Base-by-base conservation (phyloP, 495 filamentous ascomycete species). In the Aspergillus mulundensis region DNA sequence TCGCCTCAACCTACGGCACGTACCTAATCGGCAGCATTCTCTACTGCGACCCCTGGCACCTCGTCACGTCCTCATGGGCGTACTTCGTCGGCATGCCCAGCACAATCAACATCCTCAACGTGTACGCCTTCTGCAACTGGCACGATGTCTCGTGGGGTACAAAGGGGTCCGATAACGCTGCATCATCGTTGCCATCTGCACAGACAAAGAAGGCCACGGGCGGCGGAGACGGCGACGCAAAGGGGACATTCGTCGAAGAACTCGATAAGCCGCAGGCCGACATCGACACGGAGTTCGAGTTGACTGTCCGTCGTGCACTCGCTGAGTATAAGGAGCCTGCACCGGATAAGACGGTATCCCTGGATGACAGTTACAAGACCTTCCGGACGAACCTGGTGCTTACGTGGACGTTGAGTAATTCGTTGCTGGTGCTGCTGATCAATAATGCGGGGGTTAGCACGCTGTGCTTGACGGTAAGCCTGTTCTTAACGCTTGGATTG, bases 81-180 rank as follows among this genome's bases (percentile, higher is more conserved):
- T 97, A 97, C 73, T 82, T 97, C 60, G 75, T 93, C 42, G 82
- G 93, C 62, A 93, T 94, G 84, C 93, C 94, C 11, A 95, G 90
- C 20, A 97, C 95, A 70, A 90, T 96, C 86, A 98, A 98, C 73
- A 92, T 98, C 59, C 83, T 98, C 64, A 97, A 92, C 80, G 91
- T 98, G 54, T 98, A 98, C 75, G 90, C 79, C 54, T 98, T 96
- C 84, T 93, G 91, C 81, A 98, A 98, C 78, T 98, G 94, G 94
- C 94, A 98, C 77, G 94, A 98, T 70, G 94, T 98, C 45, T 96
- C 93, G 14, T 98, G 94, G 94, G 94, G 94, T 78, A 97, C 94
- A 69, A 97, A 98, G 79, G 94, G 94, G 67, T 91, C 94, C 6
- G 94, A 98, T 75, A 97, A 97, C 76, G 88, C 87, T 38, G 94